Conservation (phyloP, 768 basidiomycete species). For the Pisolithus marmoratus region DNA sequence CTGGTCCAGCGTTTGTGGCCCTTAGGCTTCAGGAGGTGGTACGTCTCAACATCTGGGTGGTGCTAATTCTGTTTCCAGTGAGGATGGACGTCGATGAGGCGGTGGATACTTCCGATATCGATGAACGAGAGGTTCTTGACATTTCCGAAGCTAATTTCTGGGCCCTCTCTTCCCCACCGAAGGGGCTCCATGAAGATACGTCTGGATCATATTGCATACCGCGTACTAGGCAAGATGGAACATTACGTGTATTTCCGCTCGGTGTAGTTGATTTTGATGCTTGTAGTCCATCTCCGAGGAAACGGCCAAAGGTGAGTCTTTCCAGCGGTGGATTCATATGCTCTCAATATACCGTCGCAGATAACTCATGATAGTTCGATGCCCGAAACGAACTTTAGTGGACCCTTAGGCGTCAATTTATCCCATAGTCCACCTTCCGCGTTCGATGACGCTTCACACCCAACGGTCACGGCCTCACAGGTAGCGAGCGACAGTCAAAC, state of each 20-base stretch:
- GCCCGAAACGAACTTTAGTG: background rate
- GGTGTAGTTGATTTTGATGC: conserved; percentile 2
- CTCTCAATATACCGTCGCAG: conserved; percentile 16
- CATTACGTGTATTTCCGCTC: background rate
- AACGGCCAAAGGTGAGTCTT: conserved; percentile 31
- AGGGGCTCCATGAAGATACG: background rate
- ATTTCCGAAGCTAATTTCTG: conserved; percentile 9
- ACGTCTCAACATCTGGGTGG: background rate
- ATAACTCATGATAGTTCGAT: conserved; percentile 7
- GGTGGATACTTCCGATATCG: conserved; percentile 60
- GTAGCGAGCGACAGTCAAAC: background rate
- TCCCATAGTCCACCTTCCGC: background rate
- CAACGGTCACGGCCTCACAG: background rate
- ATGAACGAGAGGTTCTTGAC: conserved; percentile 47
- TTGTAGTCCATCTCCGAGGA: conserved; percentile 26
- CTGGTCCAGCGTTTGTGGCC: no score
- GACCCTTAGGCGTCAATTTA: background rate
- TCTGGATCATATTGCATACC: background rate
- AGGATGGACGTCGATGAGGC: conserved; percentile 37
- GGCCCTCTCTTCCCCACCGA: background rate
- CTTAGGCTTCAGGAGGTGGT: no score
- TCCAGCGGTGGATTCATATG: background rate
- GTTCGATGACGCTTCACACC: background rate
- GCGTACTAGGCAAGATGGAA: conserved; percentile 1
- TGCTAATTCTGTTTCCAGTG: no score